Percentiles rank a stretch among this genome's conserved stretches.
phyloP scores from a whole-genome alignment of 192 early-diverging fungal genomes.

The Coemansia sp. region DNA sequence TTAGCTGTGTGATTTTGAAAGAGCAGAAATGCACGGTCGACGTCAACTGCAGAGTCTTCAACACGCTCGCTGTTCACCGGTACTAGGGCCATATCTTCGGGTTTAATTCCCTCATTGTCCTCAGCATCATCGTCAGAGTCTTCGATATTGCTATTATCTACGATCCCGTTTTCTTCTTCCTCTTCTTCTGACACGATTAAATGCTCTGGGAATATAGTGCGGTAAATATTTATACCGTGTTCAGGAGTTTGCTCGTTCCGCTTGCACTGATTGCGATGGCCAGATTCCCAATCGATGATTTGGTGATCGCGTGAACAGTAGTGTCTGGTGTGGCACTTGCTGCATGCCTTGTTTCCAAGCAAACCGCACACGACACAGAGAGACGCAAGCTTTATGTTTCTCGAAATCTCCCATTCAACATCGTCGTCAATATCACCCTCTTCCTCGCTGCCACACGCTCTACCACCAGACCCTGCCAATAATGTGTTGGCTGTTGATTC shows the following conservation, averaged over 20 bases:
- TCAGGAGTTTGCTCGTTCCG: slow-evolving; percentile 8
- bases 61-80: slow-evolving; percentile 32
- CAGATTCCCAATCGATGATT: slow-evolving; percentile 76
- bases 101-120: slow-evolving; percentile 17
- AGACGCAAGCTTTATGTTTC: slow-evolving; percentile 29
- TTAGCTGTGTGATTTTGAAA: slow-evolving; percentile 81
- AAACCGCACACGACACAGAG: slow-evolving; percentile 74
- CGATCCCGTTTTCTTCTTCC: slow-evolving; percentile 51
- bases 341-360: slow-evolving; percentile 73
- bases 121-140: slow-evolving; percentile 15
- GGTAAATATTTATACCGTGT: slow-evolving; percentile 15
- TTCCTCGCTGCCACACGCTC: slow-evolving; percentile 24
- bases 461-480: no score
- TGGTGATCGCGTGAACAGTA: slow-evolving; percentile 92
- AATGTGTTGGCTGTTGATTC: slow-evolving; percentile 19
- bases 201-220: slow-evolving; percentile 61
- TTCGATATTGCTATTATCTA: slow-evolving; percentile 51
- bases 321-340: slow-evolving; percentile 64
- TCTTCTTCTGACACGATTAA: slow-evolving; percentile 70
- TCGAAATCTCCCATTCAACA: slow-evolving; percentile 20
- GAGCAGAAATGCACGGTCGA: slow-evolving; percentile 85
- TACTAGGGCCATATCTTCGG: slow-evolving; percentile 25
- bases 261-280: slow-evolving; percentile 66
- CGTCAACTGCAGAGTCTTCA: slow-evolving; percentile 79
- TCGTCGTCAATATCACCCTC: slow-evolving; percentile 43